Percentiles rank a stretch among this genome's conserved stretches.
Evolutionary conservation across 805 yeast species (phyloP).

Genomic region (Suhomyces sp.): DNA sequence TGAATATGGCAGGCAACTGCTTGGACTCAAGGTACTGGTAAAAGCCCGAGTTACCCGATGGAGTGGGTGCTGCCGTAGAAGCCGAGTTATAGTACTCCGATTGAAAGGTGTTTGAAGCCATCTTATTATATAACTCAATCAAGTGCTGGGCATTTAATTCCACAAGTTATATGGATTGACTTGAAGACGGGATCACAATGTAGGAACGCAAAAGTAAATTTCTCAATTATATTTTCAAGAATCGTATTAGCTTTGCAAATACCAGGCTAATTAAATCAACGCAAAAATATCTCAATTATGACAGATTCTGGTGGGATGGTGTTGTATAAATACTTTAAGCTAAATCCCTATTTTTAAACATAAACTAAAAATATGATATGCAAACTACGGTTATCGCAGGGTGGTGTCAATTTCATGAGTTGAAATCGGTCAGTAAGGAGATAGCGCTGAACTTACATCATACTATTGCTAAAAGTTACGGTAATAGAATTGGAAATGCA

Average conservation of each 20-base stretch:
- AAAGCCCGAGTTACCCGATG: slow-evolving; percentile 1
- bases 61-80: neutral
- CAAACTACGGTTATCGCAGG: neutral
- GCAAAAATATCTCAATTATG: neutral
- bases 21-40: slow-evolving; percentile 7
- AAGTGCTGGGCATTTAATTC: neutral
- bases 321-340: neutral
- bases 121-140: neutral
- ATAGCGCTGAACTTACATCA: neutral
- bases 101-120: slow-evolving; percentile 5
- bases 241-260: neutral
- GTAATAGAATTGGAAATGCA: neutral
- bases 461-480: neutral
- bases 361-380: neutral
- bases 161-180: too few species aligned
- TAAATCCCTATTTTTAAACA: neutral
- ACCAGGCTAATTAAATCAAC: neutral
- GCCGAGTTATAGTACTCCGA: slow-evolving; percentile 2
- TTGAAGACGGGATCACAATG: neutral
- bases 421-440: slow-evolving; percentile 5
- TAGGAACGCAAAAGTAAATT: too few species aligned
- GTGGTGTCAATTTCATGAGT: neutral
- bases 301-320: neutral
- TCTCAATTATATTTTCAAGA: neutral
- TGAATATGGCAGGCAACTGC: slow-evolving; percentile 8